phyloP scores from a whole-genome alignment of 345 rosid species.

The Noccaea bulbosa region DNA sequence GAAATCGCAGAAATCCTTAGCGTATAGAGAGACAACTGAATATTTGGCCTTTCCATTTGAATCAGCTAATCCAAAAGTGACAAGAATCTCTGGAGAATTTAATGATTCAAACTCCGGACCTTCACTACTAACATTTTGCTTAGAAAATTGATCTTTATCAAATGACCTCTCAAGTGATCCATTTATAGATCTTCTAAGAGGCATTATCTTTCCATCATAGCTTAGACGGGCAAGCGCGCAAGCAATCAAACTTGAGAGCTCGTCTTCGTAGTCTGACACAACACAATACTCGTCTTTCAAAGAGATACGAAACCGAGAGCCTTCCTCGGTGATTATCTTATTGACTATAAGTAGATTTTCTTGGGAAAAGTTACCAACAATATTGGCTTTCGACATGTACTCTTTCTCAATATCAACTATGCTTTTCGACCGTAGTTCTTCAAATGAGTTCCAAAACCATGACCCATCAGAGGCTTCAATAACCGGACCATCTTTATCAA shows the following conservation, averaged over 20 bases:
- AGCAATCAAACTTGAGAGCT: conserved; percentile 77
- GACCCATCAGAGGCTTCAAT: no score
- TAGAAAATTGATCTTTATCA: conserved; percentile 37
- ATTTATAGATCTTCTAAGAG: conserved; percentile 11
- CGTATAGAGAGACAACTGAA: conserved; percentile 63
- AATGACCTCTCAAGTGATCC: not conserved
- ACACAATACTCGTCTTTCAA: conserved; percentile 47
- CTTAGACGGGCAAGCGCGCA: conserved; percentile 59
- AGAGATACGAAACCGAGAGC: conserved; percentile 65
- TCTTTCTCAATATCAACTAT: conserved; percentile 57
- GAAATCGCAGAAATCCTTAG: conserved; percentile 64
- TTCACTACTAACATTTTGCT: conserved; percentile 49
- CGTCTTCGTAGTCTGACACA: conserved; percentile 74
- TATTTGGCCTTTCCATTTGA: conserved; percentile 65
- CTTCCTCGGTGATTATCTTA: conserved; percentile 64
- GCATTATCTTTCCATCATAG: conserved; percentile 41
- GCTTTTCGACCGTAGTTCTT: conserved; percentile 57
- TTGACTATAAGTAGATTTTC: conserved; percentile 46
- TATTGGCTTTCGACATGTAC: conserved; percentile 49
- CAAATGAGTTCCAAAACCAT: conserved; percentile 79
- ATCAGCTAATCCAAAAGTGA: conserved; percentile 54
- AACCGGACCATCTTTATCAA: not conserved
- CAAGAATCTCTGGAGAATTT: conserved; percentile 48
- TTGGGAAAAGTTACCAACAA: conserved; percentile 38
- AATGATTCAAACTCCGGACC: conserved; percentile 61